phyloP scores from a whole-genome alignment of 768 basidiomycete species.

The Mycena rebaudengoi region DNA sequence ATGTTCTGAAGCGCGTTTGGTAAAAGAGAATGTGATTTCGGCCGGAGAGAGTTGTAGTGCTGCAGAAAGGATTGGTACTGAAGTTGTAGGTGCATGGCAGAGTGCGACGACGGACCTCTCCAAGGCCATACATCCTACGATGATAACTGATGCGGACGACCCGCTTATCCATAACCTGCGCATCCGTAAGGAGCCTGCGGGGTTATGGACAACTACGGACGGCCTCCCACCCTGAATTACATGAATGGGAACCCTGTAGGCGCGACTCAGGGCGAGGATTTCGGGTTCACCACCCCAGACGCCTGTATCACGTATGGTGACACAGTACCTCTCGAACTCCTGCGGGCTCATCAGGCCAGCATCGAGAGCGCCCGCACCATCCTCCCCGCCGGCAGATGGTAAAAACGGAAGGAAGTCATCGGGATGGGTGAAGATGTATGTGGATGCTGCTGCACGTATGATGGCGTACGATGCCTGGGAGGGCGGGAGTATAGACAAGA shows the following conservation, averaged over 20 bases:
- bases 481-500: constrained; percentile 72
- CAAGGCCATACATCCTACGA: constrained; percentile 91
- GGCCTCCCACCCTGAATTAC: constrained; percentile 88
- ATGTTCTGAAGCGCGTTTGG: constrained; percentile 37
- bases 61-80: constrained; percentile 38
- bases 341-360: constrained; percentile 75
- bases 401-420: constrained; percentile 96
- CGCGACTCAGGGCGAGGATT: constrained; percentile 86
- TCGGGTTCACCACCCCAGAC: constrained; percentile 99
- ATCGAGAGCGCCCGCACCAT: constrained; percentile 67
- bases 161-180: constrained; percentile 41
- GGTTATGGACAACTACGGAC: constrained; percentile 84
- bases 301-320: constrained; percentile 80
- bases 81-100: neutral
- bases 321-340: constrained; percentile 80
- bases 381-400: constrained; percentile 76
- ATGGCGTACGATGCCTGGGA: constrained; percentile 65
- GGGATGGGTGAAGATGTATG: constrained; percentile 82
- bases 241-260: constrained; percentile 86
- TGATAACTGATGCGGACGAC: constrained; percentile 89
- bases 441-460: constrained; percentile 75
- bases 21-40: constrained; percentile 47
- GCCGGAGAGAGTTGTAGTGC: constrained; percentile 91
- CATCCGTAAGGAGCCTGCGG: constrained; percentile 44
- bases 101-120: constrained; percentile 77